Evolutionary conservation across 208 protist genomes (phyloP).

Genomic region (Leishmania braziliensis): DNA sequence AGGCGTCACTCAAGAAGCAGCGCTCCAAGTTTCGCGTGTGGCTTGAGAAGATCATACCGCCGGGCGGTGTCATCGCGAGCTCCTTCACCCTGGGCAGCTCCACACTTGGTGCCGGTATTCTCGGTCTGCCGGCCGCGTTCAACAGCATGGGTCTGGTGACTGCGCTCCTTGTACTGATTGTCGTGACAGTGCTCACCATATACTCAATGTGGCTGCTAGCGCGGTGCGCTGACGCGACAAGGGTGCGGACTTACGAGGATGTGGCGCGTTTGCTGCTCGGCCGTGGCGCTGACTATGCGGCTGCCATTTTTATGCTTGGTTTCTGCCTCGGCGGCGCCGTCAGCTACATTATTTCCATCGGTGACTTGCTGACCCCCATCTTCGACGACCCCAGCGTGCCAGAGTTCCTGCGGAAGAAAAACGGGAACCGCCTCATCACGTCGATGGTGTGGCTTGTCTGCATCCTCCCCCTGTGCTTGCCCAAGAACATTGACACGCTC

Average conservation of each 20-base stretch:
- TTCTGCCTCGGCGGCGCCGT: constrained; percentile 62
- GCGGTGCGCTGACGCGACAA: constrained; percentile 26
- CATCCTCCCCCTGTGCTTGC: constrained; percentile 72
- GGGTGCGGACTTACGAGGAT: constrained; percentile 53
- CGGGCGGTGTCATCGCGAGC: constrained; percentile 52
- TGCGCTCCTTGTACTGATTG: constrained; percentile 47
- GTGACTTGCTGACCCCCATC: constrained; percentile 55
- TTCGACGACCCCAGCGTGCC: constrained; percentile 40
- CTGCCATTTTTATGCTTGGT: constrained; percentile 38
- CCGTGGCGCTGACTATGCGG: constrained; percentile 28
- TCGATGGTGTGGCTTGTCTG: constrained; percentile 51
- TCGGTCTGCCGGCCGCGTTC: constrained; percentile 62
- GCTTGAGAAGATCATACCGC: constrained; percentile 48
- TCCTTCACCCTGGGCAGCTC: constrained; percentile 62
- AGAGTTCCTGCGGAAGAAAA: constrained; percentile 28
- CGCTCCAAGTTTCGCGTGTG: constrained; percentile 13
- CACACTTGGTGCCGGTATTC: constrained; percentile 69
- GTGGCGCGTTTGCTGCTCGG: constrained; percentile 25
- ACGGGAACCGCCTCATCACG: constrained; percentile 49
- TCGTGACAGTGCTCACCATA: constrained; percentile 48
- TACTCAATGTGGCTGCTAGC: constrained; percentile 70
- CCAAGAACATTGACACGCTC: constrained; percentile 63
- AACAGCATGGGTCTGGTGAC: constrained; percentile 55
- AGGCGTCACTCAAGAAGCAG: constrained; percentile 1
- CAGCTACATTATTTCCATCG: constrained; percentile 71